Evolutionary conservation across 2,329 filamentous ascomycete genomes (phyloP), one percentile per base, ranked within the genome.

Genomic region (Didymella arachidicola): DNA sequence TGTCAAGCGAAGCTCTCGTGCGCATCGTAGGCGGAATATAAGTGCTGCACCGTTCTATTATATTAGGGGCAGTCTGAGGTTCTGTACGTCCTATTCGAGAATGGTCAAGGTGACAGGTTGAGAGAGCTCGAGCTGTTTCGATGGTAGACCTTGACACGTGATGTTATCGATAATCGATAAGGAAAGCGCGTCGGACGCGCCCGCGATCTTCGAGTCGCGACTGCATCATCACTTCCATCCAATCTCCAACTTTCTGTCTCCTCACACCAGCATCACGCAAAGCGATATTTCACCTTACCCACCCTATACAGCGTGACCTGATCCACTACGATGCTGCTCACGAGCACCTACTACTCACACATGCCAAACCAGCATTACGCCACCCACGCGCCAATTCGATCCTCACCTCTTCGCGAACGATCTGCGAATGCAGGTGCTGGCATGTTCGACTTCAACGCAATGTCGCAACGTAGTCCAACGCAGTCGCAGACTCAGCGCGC

Each of bases 361-460:
- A 59, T 62, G 45, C 56, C 60, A 57, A 66, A 62, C 49, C 72
- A 73, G 43, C 66, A 68, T 47, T 61, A 67, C 48, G 67, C 64
- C 18, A 59, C 67, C 18, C 68, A 74, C 63, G 69, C 66, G 60
- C 75, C 75, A 34, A 55, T 67, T 10, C 66, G 70, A n/a, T 74
- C 79, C 3, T 82, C 79, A 49, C 80, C 80, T 62, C 76, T 82
- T 16, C 79, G 79, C 18, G 78, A 79, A 55, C 78, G 78, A 53
- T 78, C 77, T 61, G 68, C 72, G 51, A 80, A 81, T 71, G 68
- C 63, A 12, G 47, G 57, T 14, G 57, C 71, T 34, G 67, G 62
- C 43, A 41, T 66, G 1, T 74, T 75, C 59, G 60, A 62, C 36
- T 73, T 72, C 59, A 73, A 42, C 32, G 73, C 75, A 73, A 59